These are phyloP conservation scores for Colletotrichum sp. DNA, from an alignment of 2,329 filamentous ascomycete species.

Conservation along the genomic window DNA sequence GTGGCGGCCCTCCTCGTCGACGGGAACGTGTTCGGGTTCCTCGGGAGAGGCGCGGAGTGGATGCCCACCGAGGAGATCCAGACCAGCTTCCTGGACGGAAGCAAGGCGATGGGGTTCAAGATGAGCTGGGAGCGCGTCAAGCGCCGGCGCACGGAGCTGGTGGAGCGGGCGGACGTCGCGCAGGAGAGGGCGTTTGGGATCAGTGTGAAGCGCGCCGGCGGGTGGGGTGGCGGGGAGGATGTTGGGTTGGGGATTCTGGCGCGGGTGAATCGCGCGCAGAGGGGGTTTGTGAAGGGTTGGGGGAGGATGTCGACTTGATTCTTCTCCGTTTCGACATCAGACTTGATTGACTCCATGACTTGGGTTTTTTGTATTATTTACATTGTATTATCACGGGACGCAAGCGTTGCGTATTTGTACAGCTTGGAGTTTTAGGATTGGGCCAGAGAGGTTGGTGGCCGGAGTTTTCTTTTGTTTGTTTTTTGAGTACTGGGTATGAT, in stretches of 20 bases:
- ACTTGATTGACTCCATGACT: background rate
- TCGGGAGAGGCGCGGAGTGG: slow-evolving; percentile 30
- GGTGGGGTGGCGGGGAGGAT: slow-evolving; percentile 21
- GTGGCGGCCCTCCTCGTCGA: slow-evolving; percentile 38
- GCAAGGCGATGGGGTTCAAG: slow-evolving; percentile 27
- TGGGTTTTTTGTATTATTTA: background rate
- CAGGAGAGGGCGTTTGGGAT: slow-evolving; percentile 18
- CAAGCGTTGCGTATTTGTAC: background rate
- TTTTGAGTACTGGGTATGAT: slow-evolving; percentile 11
- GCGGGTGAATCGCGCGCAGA: slow-evolving; percentile 17
- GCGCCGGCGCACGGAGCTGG: slow-evolving; percentile 8
- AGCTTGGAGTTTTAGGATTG: background rate
- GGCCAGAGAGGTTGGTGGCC: background rate
- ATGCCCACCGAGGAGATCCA: slow-evolving; percentile 21
- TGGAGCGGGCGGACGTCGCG: background rate
- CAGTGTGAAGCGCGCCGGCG: slow-evolving; percentile 12
- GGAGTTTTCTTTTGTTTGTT: background rate
- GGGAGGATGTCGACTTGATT: background rate
- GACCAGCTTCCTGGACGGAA: slow-evolving; percentile 24
- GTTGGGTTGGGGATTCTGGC: slow-evolving; percentile 21
- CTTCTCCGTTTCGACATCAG: background rate
- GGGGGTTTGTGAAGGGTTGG: slow-evolving; percentile 14
- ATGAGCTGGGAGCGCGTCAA: slow-evolving; percentile 26
- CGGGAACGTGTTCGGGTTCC: slow-evolving; percentile 36
- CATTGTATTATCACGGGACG: background rate